Percentiles rank a stretch among this genome's conserved stretches.
phyloP scores from a whole-genome alignment of 2,329 filamentous ascomycete genomes.

The Diplodia scrobiculata region DNA sequence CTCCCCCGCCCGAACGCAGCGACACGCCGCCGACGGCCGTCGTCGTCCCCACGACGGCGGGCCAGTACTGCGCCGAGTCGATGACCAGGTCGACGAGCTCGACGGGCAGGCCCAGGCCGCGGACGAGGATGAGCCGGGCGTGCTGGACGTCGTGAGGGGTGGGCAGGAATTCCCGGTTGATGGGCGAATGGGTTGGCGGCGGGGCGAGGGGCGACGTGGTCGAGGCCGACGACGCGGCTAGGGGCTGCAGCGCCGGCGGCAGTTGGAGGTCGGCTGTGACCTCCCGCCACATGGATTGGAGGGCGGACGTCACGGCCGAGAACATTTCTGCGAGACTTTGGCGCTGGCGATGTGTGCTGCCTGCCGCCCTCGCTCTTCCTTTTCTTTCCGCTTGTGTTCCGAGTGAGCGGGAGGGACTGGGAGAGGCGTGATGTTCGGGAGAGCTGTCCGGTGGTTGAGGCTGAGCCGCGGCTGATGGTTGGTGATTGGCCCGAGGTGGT shows the following conservation, averaged over 20 bases:
- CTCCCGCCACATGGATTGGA: constrained; percentile 2
- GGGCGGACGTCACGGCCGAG: not conserved
- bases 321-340: not conserved
- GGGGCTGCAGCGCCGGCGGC: not conserved
- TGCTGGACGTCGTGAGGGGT: not conserved
- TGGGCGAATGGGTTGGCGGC: not conserved
- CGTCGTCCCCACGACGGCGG: constrained; percentile 4
- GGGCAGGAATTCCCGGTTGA: not conserved
- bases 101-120: constrained; percentile 17
- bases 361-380: not conserved
- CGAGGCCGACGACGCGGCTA: not conserved
- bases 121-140: constrained; percentile 5
- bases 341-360: no score
- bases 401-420: not conserved
- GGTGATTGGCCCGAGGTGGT: not conserved
- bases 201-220: no score
- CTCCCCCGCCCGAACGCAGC: not conserved
- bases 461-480: not conserved
- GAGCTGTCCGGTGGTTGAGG: not conserved
- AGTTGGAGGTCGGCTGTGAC: not conserved
- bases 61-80: constrained; percentile 26
- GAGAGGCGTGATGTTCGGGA: not conserved
- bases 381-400: not conserved
- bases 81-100: constrained; percentile 24
- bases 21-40: not conserved